phyloP scores from a whole-genome alignment of 1,284 basidiomycete genomes.

The Ustilago shanxiensis region DNA sequence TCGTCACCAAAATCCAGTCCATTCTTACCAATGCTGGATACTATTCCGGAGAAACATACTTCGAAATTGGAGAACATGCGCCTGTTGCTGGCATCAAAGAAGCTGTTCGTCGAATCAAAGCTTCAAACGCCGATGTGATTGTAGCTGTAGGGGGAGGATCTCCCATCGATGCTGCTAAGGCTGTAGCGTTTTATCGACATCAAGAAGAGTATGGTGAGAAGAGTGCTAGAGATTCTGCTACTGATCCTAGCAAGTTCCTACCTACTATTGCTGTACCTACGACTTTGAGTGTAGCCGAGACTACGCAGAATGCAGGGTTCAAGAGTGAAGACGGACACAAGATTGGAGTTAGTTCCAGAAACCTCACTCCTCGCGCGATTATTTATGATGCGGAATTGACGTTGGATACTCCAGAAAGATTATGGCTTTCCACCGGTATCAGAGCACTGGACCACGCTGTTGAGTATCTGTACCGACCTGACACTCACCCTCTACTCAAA shows the following conservation, averaged over 20 bases:
- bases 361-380: slow-evolving; percentile 72
- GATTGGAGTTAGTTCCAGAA: slow-evolving; percentile 73
- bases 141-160: slow-evolving; percentile 81
- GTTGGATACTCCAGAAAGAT: slow-evolving; percentile 78
- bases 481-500: slow-evolving; percentile 75
- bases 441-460: slow-evolving; percentile 83
- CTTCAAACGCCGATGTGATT: slow-evolving; percentile 75
- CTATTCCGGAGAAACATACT: slow-evolving; percentile 74
- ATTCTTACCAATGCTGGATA: slow-evolving; percentile 37
- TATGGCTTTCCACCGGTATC: slow-evolving; percentile 78
- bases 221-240: slow-evolving; percentile 25
- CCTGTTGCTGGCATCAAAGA: slow-evolving; percentile 79
- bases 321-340: slow-evolving; percentile 81
- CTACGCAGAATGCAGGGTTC: slow-evolving; percentile 77
- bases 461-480: slow-evolving; percentile 79
- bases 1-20: slow-evolving; percentile 42
- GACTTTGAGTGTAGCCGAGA: slow-evolving; percentile 82
- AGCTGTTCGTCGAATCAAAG: slow-evolving; percentile 74
- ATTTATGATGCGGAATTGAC: slow-evolving; percentile 84
- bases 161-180: slow-evolving; percentile 78
- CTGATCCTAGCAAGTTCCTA: slow-evolving; percentile 64
- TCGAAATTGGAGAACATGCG: slow-evolving; percentile 81
- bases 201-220: slow-evolving; percentile 33
- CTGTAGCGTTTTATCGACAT: slow-evolving; percentile 47
- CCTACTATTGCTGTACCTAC: slow-evolving; percentile 80